Conservation (phyloP, 169 alveolate species). For the Cryptosporidium tyzzeri region DNA sequence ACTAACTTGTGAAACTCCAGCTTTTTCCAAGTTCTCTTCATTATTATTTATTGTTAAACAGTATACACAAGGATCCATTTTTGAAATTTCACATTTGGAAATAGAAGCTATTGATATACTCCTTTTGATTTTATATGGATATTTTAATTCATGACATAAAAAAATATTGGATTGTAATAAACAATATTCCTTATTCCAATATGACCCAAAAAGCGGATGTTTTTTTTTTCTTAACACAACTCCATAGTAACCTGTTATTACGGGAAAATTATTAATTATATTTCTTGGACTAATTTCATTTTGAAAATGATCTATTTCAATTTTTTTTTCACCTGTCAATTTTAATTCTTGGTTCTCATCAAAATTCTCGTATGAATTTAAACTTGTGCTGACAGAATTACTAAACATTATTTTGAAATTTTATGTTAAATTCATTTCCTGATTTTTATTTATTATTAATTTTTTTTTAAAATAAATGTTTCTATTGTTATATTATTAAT, state of each 20-base stretch:
- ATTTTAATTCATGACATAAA: conserved; percentile 59
- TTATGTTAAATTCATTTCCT: background rate
- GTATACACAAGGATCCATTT: conserved; percentile 72
- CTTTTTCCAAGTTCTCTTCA: background rate
- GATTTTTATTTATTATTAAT: background rate
- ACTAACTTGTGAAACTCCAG: background rate
- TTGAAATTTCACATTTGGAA: conserved; percentile 45
- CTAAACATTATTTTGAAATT: background rate
- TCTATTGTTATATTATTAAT: background rate
- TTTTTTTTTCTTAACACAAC: conserved; percentile 41
- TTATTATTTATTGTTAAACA: conserved; percentile 26
- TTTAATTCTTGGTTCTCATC: background rate
- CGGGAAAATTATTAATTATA: conserved; percentile 39
- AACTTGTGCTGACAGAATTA: conserved; percentile 1
- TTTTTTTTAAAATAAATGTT: background rate
- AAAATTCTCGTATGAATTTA: background rate
- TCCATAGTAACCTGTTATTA: conserved; percentile 67
- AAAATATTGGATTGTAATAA: conserved; percentile 63
- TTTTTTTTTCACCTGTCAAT: background rate
- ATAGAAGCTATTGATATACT: conserved; percentile 64
- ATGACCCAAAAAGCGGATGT: conserved; percentile 53
- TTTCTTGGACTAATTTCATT: conserved; percentile 11
- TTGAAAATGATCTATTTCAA: background rate
- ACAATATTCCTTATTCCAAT: conserved; percentile 68
- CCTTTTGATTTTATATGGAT: conserved; percentile 48